Base-by-base conservation (phyloP, 2,329 filamentous ascomycete genomes). In the Fusarium tricinctum region DNA sequence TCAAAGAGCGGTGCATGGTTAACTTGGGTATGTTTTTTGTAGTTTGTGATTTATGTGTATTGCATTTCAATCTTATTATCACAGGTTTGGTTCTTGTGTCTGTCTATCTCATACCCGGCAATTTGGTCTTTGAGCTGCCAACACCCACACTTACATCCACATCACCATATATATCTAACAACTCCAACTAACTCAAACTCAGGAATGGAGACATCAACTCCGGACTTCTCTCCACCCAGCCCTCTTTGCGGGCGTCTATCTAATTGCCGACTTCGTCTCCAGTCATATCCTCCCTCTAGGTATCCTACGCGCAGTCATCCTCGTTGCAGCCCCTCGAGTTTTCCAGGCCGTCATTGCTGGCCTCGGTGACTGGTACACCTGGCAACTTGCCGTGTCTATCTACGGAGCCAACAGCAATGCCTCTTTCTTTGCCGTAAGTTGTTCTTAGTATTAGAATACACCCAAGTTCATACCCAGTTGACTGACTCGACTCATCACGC, bases 161-260 rank as follows among this genome's bases (percentile, higher is more conserved):
- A 23, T 28, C 17, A 19, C 12, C 8, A 19, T 28, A 13, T 15
- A 19, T 22, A 13, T 15, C 32, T 7, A 14, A 38, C 14, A 23
- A 23, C 8, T 53, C 66, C 73, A 59, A 77, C 57, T 22, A 35
- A 17, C n/a, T 45, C 13, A 30, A 8, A 53, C 38, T 63, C 75
- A 97, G 95, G 96, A 99, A 90, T 99, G 96, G 96, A 87, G 88
- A 75, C 84, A 94, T 75, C 91, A 92, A 70, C 85, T 99, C 69
- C 90, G 96, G 61, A 97, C 95, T 6, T 97, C 95, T 14, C 82
- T 98, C 58, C 95, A 99, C 77, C 96, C 96, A n/a, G 84, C 88
- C 47, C 80, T 98, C 51, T 98, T 99, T 79, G 91, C 93, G 6
- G 84, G 81, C 13, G 85, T 90, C 26, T 99, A 97, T 79, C 86